These are phyloP conservation scores for Vigna angularis DNA, from an alignment of 306 rosid genomes.

Conservation along the genomic window DNA sequence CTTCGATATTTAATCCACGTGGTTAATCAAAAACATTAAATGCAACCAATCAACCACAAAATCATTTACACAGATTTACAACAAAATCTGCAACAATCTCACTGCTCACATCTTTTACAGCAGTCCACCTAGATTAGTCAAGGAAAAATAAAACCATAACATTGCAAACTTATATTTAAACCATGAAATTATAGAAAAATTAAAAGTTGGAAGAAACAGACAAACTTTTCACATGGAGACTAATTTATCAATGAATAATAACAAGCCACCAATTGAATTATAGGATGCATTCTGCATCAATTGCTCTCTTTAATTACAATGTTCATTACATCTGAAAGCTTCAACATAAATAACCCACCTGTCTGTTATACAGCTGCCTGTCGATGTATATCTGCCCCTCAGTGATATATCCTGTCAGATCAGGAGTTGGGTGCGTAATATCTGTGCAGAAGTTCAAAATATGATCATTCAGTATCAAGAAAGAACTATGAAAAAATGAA, in stretches of 20 bases:
- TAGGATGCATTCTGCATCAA: slow-evolving; percentile 19
- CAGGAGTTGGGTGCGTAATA: slow-evolving; percentile 99
- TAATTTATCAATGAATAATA: slow-evolving; percentile 11
- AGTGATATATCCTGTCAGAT: slow-evolving; percentile 97
- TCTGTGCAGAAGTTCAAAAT: slow-evolving; percentile 62
- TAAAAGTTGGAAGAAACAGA: slow-evolving; percentile 4
- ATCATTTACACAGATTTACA: background rate
- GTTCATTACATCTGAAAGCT: slow-evolving; percentile 36
- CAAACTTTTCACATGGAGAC: slow-evolving; percentile 15
- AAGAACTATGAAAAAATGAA: slow-evolving; percentile 26
- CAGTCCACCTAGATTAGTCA: slow-evolving; percentile 23
- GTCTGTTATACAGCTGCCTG: slow-evolving; percentile 96
- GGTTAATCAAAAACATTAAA: slow-evolving; percentile 30
- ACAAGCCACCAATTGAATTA: slow-evolving; percentile 14
- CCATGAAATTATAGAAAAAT: slow-evolving; percentile 24
- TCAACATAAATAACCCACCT: slow-evolving; percentile 58
- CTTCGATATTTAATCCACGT: slow-evolving; percentile 25
- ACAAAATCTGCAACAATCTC: slow-evolving; percentile 14
- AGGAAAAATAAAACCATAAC: slow-evolving; percentile 24
- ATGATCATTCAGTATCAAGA: slow-evolving; percentile 36
- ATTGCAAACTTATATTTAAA: slow-evolving; percentile 29
- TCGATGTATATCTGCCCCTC: slow-evolving; percentile 99
- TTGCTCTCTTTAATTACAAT: slow-evolving; percentile 10
- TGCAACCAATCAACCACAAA: background rate
- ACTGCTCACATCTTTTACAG: slow-evolving; percentile 6